Evolutionary conservation across 192 early-diverging fungal species (phyloP).

Genomic region (Backusella tarrabulga): DNA sequence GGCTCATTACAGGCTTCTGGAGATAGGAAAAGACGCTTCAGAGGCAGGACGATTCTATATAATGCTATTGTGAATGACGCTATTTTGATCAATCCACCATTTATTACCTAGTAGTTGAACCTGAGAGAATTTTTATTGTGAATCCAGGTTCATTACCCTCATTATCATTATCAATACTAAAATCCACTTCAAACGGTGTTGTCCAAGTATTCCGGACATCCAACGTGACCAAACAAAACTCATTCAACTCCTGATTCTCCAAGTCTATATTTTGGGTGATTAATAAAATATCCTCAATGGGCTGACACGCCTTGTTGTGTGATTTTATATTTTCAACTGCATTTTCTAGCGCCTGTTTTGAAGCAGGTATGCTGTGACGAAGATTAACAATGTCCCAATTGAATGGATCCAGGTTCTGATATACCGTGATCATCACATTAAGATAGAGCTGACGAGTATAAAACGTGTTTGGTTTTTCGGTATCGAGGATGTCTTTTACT

Average conservation of each 20-base stretch:
- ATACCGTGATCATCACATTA: constrained; percentile 69
- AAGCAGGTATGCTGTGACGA: constrained; percentile 4
- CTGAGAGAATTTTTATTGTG: constrained; percentile 29
- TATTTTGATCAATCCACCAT: background rate
- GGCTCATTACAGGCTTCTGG: constrained; percentile 42
- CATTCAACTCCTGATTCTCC: constrained; percentile 38
- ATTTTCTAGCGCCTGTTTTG: background rate
- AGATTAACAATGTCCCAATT: constrained; percentile 70
- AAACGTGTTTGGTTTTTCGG: constrained; percentile 35
- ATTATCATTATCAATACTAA: constrained; percentile 65
- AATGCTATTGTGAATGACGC: background rate
- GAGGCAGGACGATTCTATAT: constrained; percentile 44
- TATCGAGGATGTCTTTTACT: background rate
- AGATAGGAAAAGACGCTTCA: constrained; percentile 58
- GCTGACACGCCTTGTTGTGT: background rate
- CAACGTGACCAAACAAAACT: constrained; percentile 76
- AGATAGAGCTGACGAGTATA: constrained; percentile 65
- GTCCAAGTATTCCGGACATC: constrained; percentile 77
- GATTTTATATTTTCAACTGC: background rate
- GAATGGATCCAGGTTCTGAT: constrained; percentile 55
- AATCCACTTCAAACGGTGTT: constrained; percentile 67
- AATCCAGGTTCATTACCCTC: background rate
- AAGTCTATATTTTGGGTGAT: background rate
- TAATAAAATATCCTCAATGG: constrained; percentile 4
- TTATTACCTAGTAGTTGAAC: constrained; percentile 21